These are phyloP conservation scores for Dendrothele bispora DNA, from an alignment of 768 basidiomycete genomes.

Conservation along the genomic window DNA sequence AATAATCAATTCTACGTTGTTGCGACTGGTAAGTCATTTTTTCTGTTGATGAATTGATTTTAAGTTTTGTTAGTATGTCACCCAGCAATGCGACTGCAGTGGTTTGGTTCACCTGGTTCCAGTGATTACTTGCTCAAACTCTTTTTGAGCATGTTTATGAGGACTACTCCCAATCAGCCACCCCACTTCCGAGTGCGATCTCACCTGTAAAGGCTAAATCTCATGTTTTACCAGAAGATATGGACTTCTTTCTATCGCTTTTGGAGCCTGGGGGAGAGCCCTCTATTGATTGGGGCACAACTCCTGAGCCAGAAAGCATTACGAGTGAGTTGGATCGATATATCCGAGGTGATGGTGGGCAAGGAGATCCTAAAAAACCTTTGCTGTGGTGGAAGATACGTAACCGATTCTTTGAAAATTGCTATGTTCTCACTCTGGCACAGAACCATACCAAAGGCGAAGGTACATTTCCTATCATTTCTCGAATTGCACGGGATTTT, in stretches of 20 bases:
- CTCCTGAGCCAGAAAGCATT: background rate
- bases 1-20: slow-evolving; percentile 10
- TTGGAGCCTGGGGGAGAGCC: no score
- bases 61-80: slow-evolving; percentile 11
- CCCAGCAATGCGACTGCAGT: background rate
- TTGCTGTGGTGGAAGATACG: slow-evolving; percentile 32
- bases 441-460: no score
- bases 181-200: no score
- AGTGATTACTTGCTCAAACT: background rate
- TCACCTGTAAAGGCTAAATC: background rate
- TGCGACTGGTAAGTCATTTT: slow-evolving; percentile 24
- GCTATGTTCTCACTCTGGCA: no score
- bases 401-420: no score
- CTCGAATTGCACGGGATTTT: slow-evolving; percentile 29
- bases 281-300: slow-evolving; percentile 3
- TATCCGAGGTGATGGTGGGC: slow-evolving; percentile 15
- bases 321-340: slow-evolving; percentile 13
- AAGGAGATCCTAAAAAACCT: slow-evolving; percentile 10
- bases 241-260: no score
- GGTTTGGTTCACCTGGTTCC: background rate
- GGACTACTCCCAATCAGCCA: background rate
- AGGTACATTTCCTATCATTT: slow-evolving; percentile 29
- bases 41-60: slow-evolving; percentile 22
- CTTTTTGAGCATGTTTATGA: background rate
- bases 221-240: no score